Evolutionary conservation across 148 eudicot genomes (phyloP), one percentile per base, ranked within the genome.

Genomic region (Amaranthus hypochondriacus): DNA sequence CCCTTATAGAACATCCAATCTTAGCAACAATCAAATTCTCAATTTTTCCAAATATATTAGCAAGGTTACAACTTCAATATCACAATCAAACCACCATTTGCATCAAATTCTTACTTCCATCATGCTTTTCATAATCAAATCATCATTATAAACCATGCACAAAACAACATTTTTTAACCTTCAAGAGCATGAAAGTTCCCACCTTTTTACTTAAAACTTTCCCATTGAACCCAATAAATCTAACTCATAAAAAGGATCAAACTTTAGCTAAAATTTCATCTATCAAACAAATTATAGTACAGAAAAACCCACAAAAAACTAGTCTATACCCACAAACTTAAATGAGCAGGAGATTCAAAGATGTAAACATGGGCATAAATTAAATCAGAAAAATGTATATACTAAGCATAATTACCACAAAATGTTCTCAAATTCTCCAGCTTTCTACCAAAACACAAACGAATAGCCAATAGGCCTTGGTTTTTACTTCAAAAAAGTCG

Each of bases 261-360:
- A 67, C 0, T 7, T 44, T 46, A 77, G 43, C 70, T 70, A 62
- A 57, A 62, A 77, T 77, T 71, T 48, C 56, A 14, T 54, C 46
- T 10, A 9, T 6, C 51, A 52, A 72, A 18, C 9, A 61, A 47
- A 61, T 44, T 59, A 70, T 0, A 15, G 6, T 12, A 7, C 13
- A 62, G 5, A 5, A 0, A 51, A 61, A 47, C 53, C 73, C 79
- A 52, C 51, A 18, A 62, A 53, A 69, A 73, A 60, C 39, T 53
- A 73, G 61, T 44, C 73, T 67, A 67, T n/a, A 73, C 81, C 76
- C 81, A 73, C 42, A 73, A 14, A 69, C 59, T 47, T 5, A 78
- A 78, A 73, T 54, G 50, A 67, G 76, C 67, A 78, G 68, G 48
- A 73, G 68, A 78, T 46, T 14, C 55, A 56, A 73, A 66, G 52